Evolutionary conservation across 305 asterid species (phyloP), one percentile per base, ranked within the genome.

Genomic region (Fraxinus xanthoxyloides): DNA sequence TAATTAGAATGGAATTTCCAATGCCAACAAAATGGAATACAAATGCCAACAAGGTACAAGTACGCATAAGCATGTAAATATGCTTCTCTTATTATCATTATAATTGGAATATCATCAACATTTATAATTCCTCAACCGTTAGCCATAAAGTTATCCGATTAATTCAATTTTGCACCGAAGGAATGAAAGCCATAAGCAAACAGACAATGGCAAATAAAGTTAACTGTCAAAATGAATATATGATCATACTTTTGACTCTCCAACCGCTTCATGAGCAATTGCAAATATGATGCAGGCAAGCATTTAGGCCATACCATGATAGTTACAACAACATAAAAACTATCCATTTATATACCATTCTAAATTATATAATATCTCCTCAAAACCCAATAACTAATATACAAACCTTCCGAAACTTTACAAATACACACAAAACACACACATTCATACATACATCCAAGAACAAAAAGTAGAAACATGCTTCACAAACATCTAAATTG

Each of bases 1-100:
- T 26, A 32, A 79, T 65, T 36, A 32, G 48, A 65, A 78, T 75
- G 56, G 28, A 40, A 82, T 35, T 81, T 67, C 63, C 56, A 75
- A 75, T 56, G 40, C 34, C 79, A 70, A 40, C 72, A 34, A 36
- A 54, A 56, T 43, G 26, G 35, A 15, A 59, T 4, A 54, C 65
- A 61, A 79, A 10, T 40, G 67, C 51, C 13, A 78, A 30, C 5
- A 36, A 43, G 67, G 51, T 46, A 78, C 35, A 77, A 48, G 59
- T 17, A 78, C 35, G 61, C 10, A 15, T 17, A 32, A 69, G 75
- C 75, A 69, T 2, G 56, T 31, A 28, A 1, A 32, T n/a, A 23
- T 32, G 9, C 38, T 28, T 65, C 10, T 72, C 76, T 32, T 9
- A 69, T 32, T 23, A 72, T 30, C 21, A 30, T 31, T 40, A 69